A percentile compares a stretch with the other conserved stretches of the same genome.
These are phyloP conservation scores for Hypoxylon lienhwacheense DNA, from an alignment of 495 filamentous ascomycete species.

Conservation along the genomic window DNA sequence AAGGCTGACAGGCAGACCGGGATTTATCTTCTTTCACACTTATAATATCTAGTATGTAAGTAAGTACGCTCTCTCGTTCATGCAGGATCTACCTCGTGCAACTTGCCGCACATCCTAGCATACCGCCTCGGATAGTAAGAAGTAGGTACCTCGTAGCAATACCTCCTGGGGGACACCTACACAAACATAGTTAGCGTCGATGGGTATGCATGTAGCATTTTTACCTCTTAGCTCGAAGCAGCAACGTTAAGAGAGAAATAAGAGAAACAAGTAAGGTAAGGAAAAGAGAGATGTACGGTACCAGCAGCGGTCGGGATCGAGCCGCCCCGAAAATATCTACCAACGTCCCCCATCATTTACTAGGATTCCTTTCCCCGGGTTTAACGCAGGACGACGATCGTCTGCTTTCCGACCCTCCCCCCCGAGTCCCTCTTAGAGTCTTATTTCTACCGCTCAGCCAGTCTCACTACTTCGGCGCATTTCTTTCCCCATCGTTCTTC, in stretches of 20 bases:
- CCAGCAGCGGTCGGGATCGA: slow-evolving; percentile 28
- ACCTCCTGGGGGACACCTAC: slow-evolving; percentile 19
- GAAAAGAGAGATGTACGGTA: slow-evolving; percentile 8
- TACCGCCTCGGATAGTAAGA: slow-evolving; percentile 28
- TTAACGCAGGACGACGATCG: slow-evolving; percentile 30
- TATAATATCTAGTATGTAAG: not conserved
- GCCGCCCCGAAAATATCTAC: slow-evolving; percentile 30
- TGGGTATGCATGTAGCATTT: slow-evolving; percentile 24
- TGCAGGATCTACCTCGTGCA: slow-evolving; percentile 32
- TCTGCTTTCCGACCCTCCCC: slow-evolving; percentile 7
- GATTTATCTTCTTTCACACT: not conserved
- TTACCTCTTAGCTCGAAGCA: slow-evolving; percentile 9
- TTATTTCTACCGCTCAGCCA: slow-evolving; percentile 29
- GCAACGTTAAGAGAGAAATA: not conserved
- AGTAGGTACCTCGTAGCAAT: slow-evolving; percentile 26
- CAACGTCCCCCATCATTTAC: slow-evolving; percentile 18
- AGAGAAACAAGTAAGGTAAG: slow-evolving; percentile 15
- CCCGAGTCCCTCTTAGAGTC: too few relatives aligned
- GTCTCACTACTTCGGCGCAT: slow-evolving; percentile 17
- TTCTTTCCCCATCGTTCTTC: slow-evolving; percentile 6
- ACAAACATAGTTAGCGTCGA: slow-evolving; percentile 19
- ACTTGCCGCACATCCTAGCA: slow-evolving; percentile 27
- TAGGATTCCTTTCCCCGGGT: slow-evolving; percentile 32
- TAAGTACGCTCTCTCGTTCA: slow-evolving; percentile 1
- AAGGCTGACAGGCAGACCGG: too few relatives aligned